Evolutionary conservation across 2,329 filamentous ascomycete genomes (phyloP), one percentile per base, ranked within the genome.

Genomic region (Coniochaeta sp.): DNA sequence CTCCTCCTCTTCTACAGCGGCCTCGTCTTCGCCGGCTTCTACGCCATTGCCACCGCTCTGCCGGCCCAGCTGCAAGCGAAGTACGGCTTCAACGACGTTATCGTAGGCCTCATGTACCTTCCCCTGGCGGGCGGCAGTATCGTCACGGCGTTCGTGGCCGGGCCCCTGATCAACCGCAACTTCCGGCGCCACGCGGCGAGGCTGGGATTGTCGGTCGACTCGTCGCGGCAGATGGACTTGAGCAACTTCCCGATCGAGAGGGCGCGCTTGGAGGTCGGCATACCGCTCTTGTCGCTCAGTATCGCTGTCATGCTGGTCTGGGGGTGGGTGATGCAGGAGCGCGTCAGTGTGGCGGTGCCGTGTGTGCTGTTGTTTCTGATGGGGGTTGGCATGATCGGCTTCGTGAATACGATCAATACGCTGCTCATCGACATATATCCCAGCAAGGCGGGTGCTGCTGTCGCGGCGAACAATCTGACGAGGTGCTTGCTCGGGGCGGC

Each of bases 81-180:
- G 56, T 92, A 89, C 66, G 79, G 82, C 1, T 82, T 84, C 28
- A 78, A 81, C 61, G 82, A 87, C 22, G 71, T 80, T 3, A 72
- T 79, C 14, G 75, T 85, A 3, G 83, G 83, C 1, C 70, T 83
- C 6, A 79, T 79, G 74, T 83, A 81, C 64, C 69, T 83, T 1
- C 82, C 82, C 1, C 67, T 81, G 33, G 81, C 81, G 0, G 72
- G 67, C 5, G 81, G 81, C 1, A 80, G 79, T n/a, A 72, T 80
- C 14, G 66, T 77, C 1, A 75, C 80, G 0, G 79, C 78, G 1
- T 64, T 76, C 9, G 66, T 76, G 2, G 74, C 75, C 2, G 86
- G 88, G 0, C 77, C 78, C 1, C 64, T 85, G 1, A 79, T 90
- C 38, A 89, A 91, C 70, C 81, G 80, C 73, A 90, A 89, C 69